Evolutionary conservation across 306 rosid species (phyloP).

Genomic region (Quercus parvula): DNA sequence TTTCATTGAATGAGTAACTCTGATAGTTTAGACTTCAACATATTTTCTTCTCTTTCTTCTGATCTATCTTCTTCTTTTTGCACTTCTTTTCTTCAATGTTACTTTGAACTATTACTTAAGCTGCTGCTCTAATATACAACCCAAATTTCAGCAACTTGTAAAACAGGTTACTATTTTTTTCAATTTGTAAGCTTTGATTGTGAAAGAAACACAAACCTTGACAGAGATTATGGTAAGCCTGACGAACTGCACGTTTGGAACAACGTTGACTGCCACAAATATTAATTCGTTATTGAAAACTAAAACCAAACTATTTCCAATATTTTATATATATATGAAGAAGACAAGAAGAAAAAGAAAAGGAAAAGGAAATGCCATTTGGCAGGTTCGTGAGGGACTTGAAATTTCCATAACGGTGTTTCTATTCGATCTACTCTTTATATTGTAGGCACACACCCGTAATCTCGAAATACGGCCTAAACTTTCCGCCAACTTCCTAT

Average conservation of each 20-base stretch:
- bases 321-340: not conserved
- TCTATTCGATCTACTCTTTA: slow-evolving; percentile 86
- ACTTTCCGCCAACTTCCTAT: too few relatives aligned
- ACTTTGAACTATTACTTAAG: too few relatives aligned
- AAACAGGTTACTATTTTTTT: too few relatives aligned
- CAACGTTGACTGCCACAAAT: slow-evolving; percentile 58
- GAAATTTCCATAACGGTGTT: slow-evolving; percentile 84
- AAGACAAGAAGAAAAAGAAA: not conserved
- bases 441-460: slow-evolving; percentile 86
- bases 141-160: too few relatives aligned
- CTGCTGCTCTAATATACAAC: too few relatives aligned
- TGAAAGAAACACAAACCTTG: slow-evolving; percentile 35
- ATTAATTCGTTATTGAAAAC: not conserved
- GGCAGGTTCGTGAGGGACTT: slow-evolving; percentile 75
- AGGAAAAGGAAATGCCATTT: slow-evolving; percentile 47
- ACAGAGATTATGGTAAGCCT: slow-evolving; percentile 84
- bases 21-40: too few relatives aligned
- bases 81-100: too few relatives aligned
- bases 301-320: not conserved
- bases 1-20: too few relatives aligned
- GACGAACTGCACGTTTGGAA: slow-evolving; percentile 75
- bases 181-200: too few relatives aligned
- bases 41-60: too few relatives aligned
- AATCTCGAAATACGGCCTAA: too few relatives aligned
- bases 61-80: too few relatives aligned